A percentile compares a stretch with the other conserved stretches of the same genome.
phyloP scores from a whole-genome alignment of 23 red algal genomes.

The Agarophyton chilense region DNA sequence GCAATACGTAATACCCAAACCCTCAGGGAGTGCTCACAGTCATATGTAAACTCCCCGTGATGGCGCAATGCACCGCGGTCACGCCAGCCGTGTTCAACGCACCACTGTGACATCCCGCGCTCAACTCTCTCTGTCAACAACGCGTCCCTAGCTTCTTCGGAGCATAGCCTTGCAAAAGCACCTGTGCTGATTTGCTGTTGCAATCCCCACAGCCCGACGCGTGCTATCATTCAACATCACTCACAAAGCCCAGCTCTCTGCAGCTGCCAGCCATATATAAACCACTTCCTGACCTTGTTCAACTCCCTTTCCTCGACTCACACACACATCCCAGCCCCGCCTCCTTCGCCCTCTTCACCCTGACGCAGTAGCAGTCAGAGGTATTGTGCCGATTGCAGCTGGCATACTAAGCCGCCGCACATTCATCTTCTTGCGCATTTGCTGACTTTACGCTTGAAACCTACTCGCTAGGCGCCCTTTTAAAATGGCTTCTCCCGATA shows the following conservation, averaged over 20 bases:
- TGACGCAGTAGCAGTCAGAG: background rate
- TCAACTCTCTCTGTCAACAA: background rate
- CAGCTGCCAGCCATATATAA: background rate
- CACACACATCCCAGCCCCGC: background rate
- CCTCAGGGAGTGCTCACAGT: no score
- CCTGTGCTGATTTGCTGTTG: background rate
- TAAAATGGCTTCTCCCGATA: slow-evolving; percentile 5
- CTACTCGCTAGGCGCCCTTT: no score
- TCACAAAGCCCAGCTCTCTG: background rate
- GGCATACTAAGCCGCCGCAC: background rate
- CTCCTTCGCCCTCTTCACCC: background rate
- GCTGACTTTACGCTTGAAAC: background rate
- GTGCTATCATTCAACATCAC: background rate
- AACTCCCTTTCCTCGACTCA: background rate
- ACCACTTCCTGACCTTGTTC: no score
- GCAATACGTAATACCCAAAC: no score
- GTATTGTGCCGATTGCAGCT: background rate
- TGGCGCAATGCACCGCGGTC: background rate
- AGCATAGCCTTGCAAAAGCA: no score
- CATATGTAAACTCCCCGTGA: no score
- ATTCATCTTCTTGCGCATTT: no score
- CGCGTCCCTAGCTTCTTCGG: no score
- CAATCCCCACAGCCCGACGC: background rate
- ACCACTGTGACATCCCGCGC: background rate
- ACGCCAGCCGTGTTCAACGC: no score